phyloP scores from a whole-genome alignment of 2,329 filamentous ascomycete species.

The Aspergillus calidoustus region DNA sequence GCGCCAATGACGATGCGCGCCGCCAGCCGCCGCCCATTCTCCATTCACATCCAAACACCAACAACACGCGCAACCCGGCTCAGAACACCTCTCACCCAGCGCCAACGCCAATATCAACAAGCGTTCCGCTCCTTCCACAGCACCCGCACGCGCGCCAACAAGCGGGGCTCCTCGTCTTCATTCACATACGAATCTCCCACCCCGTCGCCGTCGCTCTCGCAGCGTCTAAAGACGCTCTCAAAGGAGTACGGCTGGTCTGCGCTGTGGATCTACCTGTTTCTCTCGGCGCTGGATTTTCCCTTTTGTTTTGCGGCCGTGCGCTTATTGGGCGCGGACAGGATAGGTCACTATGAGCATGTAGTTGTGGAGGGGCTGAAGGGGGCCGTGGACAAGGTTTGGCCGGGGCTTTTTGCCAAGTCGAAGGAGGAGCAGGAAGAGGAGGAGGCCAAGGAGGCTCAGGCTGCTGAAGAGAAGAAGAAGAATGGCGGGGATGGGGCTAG shows the following conservation, averaged over 20 bases:
- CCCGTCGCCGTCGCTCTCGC: slow-evolving; percentile 61
- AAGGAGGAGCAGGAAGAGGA: slow-evolving; percentile 60
- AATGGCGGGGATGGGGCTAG: slow-evolving; percentile 70
- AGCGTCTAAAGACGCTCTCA: slow-evolving; percentile 78
- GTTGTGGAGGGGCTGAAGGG: slow-evolving; percentile 45
- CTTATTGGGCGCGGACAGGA: slow-evolving; percentile 79
- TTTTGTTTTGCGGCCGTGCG: slow-evolving; percentile 91
- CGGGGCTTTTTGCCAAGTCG: slow-evolving; percentile 22
- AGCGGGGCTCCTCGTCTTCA: slow-evolving; percentile 2
- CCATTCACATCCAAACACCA: slow-evolving; percentile 4
- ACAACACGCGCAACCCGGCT: neutral
- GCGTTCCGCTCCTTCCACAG: slow-evolving; percentile 33
- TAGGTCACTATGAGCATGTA: slow-evolving; percentile 64
- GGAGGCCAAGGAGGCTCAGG: slow-evolving; percentile 32
- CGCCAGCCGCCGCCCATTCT: slow-evolving; percentile 14
- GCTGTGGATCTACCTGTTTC: slow-evolving; percentile 82
- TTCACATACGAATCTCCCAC: slow-evolving; percentile 23
- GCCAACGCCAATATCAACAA: slow-evolving; percentile 5
- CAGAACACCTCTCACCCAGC: neutral
- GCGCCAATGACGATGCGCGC: neutral
- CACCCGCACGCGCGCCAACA: slow-evolving; percentile 19
- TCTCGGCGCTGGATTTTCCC: slow-evolving; percentile 89
- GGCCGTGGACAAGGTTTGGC: slow-evolving; percentile 45
- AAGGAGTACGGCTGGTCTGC: slow-evolving; percentile 95
- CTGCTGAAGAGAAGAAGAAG: slow-evolving; percentile 65